A percentile compares a stretch with the other conserved stretches of the same genome.
Evolutionary conservation across 2,329 filamentous ascomycete species (phyloP).

Genomic region (Fragosphaeria purpurea): DNA sequence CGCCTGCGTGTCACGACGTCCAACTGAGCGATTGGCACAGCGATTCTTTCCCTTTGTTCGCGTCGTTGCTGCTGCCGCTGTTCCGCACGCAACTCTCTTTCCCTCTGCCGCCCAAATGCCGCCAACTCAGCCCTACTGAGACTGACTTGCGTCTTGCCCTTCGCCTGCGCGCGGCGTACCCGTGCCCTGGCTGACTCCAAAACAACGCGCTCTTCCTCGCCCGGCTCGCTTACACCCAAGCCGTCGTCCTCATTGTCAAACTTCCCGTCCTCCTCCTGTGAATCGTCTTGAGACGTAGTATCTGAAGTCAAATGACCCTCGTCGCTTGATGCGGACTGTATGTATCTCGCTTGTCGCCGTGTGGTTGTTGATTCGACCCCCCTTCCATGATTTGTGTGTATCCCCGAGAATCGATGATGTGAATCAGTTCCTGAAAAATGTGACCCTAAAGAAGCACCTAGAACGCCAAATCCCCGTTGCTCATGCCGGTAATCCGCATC

Average conservation of each 20-base stretch:
- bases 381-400: constrained; percentile 41
- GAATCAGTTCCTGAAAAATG: constrained; percentile 47
- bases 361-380: constrained; percentile 3
- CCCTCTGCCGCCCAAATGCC: constrained; percentile 60
- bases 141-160: constrained; percentile 69
- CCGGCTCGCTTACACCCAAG: constrained; percentile 22
- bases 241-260: no score
- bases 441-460: constrained; percentile 12
- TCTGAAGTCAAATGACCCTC: constrained; percentile 17
- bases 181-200: constrained; percentile 70
- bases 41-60: constrained; percentile 32
- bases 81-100: constrained; percentile 44
- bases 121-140: constrained; percentile 71
- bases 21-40: constrained; percentile 44
- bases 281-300: constrained; percentile 29
- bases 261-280: constrained; percentile 29
- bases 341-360: constrained; percentile 26
- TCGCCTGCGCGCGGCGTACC: constrained; percentile 66
- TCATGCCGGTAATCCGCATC: constrained; percentile 19
- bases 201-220: constrained; percentile 53
- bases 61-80: constrained; percentile 14
- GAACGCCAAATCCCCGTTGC: constrained; percentile 1
- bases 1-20: constrained; percentile 30
- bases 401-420: constrained; percentile 50
- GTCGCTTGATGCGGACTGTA: constrained; percentile 23